A percentile compares a stretch with the other conserved stretches of the same genome.
These are phyloP conservation scores for Nothophoma quercina DNA, from an alignment of 2,329 filamentous ascomycete species.

Conservation along the genomic window DNA sequence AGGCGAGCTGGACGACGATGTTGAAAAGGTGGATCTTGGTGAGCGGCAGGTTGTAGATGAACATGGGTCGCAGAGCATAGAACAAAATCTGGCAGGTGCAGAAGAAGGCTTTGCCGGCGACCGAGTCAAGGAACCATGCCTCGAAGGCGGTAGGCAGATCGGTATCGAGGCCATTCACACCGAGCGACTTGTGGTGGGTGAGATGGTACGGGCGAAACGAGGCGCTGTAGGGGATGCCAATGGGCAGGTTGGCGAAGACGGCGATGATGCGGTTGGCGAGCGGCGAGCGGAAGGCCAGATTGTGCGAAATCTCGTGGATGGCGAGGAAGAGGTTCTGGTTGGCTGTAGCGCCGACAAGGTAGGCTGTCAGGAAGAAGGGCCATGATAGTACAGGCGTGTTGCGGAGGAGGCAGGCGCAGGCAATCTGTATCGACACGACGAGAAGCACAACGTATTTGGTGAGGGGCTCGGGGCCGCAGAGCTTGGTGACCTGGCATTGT, in stretches of 20 bases:
- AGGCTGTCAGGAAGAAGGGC: conserved; percentile 85
- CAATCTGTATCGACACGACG: conserved; percentile 83
- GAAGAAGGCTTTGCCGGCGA: conserved; percentile 97
- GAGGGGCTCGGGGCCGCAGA: conserved; percentile 93
- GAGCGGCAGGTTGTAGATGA: conserved; percentile 87
- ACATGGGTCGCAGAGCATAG: conserved; percentile 95
- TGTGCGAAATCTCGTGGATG: conserved; percentile 99
- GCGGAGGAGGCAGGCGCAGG: conserved; percentile 78
- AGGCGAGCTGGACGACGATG: conserved; percentile 75
- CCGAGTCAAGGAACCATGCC: conserved; percentile 90
- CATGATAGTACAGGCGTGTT: conserved; percentile 81
- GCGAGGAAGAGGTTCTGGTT: conserved; percentile 99
- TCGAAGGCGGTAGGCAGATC: conserved; percentile 93
- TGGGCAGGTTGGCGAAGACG: conserved; percentile 93
- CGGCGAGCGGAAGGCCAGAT: conserved; percentile 86
- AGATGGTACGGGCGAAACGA: conserved; percentile 98
- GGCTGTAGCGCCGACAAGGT: conserved; percentile 89
- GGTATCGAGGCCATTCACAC: conserved; percentile 93
- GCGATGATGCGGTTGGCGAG: conserved; percentile 84
- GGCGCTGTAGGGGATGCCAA: conserved; percentile 94
- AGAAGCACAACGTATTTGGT: conserved; percentile 90
- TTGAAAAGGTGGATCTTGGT: conserved; percentile 87
- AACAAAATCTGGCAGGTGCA: conserved; percentile 99
- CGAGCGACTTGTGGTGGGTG: conserved; percentile 98
- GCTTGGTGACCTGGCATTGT: conserved; percentile 79